phyloP scores from a whole-genome alignment of 345 rosid species.

The Lepidium didymum region DNA sequence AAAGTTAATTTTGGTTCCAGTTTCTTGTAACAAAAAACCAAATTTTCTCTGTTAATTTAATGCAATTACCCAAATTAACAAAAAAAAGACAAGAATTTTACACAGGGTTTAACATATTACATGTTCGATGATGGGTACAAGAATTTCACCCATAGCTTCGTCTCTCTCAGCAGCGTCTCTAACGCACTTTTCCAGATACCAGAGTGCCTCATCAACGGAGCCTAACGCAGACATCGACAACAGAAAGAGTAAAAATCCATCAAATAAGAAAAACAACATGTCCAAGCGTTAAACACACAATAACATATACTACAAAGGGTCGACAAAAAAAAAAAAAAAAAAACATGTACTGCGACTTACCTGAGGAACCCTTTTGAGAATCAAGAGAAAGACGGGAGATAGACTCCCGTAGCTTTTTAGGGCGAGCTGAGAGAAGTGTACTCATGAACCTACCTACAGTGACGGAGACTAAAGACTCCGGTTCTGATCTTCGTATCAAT shows the following conservation, averaged over 20 bases:
- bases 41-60: too few relatives aligned
- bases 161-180: conserved; percentile 46
- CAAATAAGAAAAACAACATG: background rate
- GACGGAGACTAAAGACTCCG: conserved; percentile 51
- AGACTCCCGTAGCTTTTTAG: conserved; percentile 60
- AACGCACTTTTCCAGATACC: conserved; percentile 51
- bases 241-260: background rate
- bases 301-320: background rate
- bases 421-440: conserved; percentile 53
- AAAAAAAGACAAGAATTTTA: background rate
- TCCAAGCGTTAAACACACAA: background rate
- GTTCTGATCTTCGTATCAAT: conserved; percentile 39
- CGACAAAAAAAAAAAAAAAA: too few relatives aligned
- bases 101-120: conserved; percentile 30
- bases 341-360: too few relatives aligned
- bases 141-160: conserved; percentile 46
- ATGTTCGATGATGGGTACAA: conserved; percentile 66
- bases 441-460: conserved; percentile 57
- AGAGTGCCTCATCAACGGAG: conserved; percentile 63
- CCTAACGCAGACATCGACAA: conserved; percentile 27
- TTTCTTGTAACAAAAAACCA: too few relatives aligned
- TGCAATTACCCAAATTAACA: too few relatives aligned
- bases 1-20: too few relatives aligned
- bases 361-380: conserved; percentile 37
- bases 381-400: conserved; percentile 41